These are phyloP conservation scores for Tetrapyrgos nigripes DNA, from an alignment of 1,284 basidiomycete species.

Conservation along the genomic window DNA sequence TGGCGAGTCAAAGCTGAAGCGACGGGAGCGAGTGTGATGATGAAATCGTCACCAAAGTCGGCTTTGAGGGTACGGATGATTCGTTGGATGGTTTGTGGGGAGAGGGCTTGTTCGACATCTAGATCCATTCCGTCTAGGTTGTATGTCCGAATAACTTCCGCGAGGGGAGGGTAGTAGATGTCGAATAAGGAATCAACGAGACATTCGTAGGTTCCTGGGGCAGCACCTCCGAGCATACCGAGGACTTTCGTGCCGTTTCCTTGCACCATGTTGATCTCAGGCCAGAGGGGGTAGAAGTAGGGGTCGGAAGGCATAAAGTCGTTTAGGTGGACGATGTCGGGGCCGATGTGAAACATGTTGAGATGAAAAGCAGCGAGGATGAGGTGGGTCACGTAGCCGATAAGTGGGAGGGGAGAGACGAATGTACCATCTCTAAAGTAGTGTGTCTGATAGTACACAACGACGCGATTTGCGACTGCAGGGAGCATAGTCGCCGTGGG, in stretches of 20 bases:
- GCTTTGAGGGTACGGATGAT: conserved; percentile 22
- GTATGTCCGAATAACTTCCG: conserved; percentile 9
- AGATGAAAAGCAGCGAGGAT: conserved; percentile 30
- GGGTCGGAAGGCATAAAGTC: conserved; percentile 16
- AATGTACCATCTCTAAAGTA: conserved; percentile 24
- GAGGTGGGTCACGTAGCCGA: conserved; percentile 25
- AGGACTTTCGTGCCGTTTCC: conserved; percentile 26
- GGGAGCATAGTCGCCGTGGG: neutral
- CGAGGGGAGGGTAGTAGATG: conserved; percentile 23
- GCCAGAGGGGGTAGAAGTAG: conserved; percentile 26
- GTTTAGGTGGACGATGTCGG: conserved; percentile 14
- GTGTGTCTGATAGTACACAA: conserved; percentile 29
- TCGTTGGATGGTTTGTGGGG: conserved; percentile 3
- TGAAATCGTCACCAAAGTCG: conserved; percentile 27
- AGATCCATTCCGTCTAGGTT: conserved; percentile 30
- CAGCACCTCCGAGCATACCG: conserved; percentile 29
- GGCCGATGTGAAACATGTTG: conserved; percentile 20
- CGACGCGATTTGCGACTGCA: conserved; percentile 19
- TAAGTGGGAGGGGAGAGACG: conserved; percentile 24
- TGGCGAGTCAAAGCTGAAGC: conserved; percentile 22
- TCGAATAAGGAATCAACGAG: conserved; percentile 22
- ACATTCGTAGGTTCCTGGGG: conserved; percentile 26
- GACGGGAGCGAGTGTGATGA: conserved; percentile 28
- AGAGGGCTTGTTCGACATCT: conserved; percentile 27
- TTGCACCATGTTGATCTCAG: conserved; percentile 23